phyloP scores from a whole-genome alignment of 2,329 filamentous ascomycete genomes.

The Ophiostoma angusticollis region DNA sequence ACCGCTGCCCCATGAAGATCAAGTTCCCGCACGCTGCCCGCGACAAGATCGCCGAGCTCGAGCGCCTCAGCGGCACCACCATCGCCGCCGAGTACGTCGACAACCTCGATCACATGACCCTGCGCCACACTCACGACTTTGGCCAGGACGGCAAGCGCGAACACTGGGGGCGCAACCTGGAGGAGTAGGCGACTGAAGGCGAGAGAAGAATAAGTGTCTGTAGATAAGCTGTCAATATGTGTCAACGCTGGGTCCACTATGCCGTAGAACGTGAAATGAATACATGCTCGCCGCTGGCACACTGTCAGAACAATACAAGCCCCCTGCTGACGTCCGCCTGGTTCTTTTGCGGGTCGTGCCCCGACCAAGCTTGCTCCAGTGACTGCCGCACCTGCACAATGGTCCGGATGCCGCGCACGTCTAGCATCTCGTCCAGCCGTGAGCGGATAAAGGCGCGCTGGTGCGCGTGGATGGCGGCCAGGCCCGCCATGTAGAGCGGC shows the following conservation, averaged over 20 bases:
- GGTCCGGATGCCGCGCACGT: background rate
- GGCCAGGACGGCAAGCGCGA: constrained; percentile 11
- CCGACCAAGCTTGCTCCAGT: background rate
- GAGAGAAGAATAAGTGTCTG: too few species aligned
- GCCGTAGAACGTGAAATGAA: too few species aligned
- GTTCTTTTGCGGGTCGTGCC: constrained; percentile 13
- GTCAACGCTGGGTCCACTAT: too few species aligned
- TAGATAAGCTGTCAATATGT: too few species aligned
- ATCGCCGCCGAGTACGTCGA: constrained; percentile 11
- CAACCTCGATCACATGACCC: constrained; percentile 9
- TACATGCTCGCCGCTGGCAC: too few species aligned
- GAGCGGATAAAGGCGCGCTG: background rate
- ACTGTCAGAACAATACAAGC: too few species aligned
- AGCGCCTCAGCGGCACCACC: background rate
- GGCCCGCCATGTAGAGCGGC: constrained; percentile 6
- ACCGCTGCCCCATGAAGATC: constrained; percentile 16
- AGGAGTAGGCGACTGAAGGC: too few species aligned
- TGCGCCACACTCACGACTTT: constrained; percentile 12
- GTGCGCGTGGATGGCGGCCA: background rate
- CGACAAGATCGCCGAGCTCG: background rate
- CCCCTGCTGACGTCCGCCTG: constrained; percentile 5
- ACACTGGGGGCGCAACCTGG: constrained; percentile 3
- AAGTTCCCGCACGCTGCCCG: constrained; percentile 1
- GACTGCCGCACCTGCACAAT: background rate
- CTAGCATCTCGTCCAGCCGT: constrained; percentile 1